Conservation (phyloP, 2,329 filamentous ascomycete genomes). For the Cytospora piceicola region DNA sequence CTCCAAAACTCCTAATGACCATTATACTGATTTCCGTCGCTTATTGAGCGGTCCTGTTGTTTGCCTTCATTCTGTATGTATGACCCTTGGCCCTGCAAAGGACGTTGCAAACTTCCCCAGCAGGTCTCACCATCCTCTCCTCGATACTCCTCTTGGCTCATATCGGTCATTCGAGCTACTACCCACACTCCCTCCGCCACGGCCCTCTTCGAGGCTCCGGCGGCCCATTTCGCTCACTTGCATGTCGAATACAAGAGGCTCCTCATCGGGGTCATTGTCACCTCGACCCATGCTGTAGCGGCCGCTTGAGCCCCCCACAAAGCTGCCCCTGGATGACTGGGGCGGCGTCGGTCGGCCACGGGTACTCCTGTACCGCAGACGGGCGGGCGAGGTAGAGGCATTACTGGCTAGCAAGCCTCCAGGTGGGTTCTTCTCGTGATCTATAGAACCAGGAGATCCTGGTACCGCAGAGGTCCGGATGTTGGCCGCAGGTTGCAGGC, state of each 20-base stretch:
- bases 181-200: conserved; percentile 28
- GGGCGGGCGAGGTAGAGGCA: conserved; percentile 49
- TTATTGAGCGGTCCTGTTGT: neutral
- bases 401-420: conserved; percentile 37
- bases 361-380: conserved; percentile 48
- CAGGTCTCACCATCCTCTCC: conserved; percentile 26
- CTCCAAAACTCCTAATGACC: conserved; percentile 10
- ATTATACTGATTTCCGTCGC: conserved; percentile 5
- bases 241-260: conserved; percentile 31
- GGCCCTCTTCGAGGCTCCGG: conserved; percentile 29
- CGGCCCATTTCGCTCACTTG: conserved; percentile 30
- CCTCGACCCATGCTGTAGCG: conserved; percentile 42
- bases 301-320: conserved; percentile 44
- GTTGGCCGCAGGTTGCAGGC: conserved; percentile 49
- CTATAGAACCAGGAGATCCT: conserved; percentile 44
- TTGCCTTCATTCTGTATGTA: neutral
- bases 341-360: conserved; percentile 47
- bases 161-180: conserved; percentile 29
- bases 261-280: conserved; percentile 44
- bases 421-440: conserved; percentile 51
- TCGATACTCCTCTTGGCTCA: conserved; percentile 26
- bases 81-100: neutral
- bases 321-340: conserved; percentile 51
- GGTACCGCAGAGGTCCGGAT: conserved; percentile 45
- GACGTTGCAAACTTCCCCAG: neutral